Conservation (phyloP, 495 filamentous ascomycete genomes). For the Xylaria nigripes region DNA sequence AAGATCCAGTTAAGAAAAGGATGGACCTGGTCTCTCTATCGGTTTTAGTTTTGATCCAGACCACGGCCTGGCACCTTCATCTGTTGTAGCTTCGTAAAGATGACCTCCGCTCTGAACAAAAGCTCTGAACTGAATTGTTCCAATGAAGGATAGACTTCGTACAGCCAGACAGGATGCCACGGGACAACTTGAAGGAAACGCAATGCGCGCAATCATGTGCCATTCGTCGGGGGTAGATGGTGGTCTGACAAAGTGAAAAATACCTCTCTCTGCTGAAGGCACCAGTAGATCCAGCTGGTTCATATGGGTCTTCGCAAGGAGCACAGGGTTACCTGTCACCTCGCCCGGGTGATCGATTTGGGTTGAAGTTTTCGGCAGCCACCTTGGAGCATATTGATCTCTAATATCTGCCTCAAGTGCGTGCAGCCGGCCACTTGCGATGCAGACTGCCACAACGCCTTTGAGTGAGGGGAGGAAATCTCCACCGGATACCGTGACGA, state of each 20-base stretch:
- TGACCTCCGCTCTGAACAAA: constrained; percentile 15
- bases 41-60: constrained; percentile 6
- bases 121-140: constrained; percentile 5
- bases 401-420: background rate
- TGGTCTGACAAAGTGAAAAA: constrained; percentile 18
- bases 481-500: background rate
- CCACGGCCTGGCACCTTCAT: constrained; percentile 10
- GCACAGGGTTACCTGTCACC: constrained; percentile 18
- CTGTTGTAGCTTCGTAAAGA: constrained; percentile 15
- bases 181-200: constrained; percentile 13
- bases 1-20: background rate
- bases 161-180: constrained; percentile 15
- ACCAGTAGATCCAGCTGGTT: constrained; percentile 15
- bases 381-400: background rate
- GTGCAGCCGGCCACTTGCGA: background rate
- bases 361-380: constrained; percentile 12
- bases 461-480: background rate
- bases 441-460: background rate
- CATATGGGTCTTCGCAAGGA: background rate
- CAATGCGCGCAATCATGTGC: constrained; percentile 17
- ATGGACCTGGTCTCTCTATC: constrained; percentile 14
- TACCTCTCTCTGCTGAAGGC: constrained; percentile 16
- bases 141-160: background rate
- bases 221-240: constrained; percentile 15
- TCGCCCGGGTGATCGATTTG: constrained; percentile 17